Evolutionary conservation across 2,329 filamentous ascomycete genomes (phyloP).

Genomic region (Dendrostoma leiphaemia): DNA sequence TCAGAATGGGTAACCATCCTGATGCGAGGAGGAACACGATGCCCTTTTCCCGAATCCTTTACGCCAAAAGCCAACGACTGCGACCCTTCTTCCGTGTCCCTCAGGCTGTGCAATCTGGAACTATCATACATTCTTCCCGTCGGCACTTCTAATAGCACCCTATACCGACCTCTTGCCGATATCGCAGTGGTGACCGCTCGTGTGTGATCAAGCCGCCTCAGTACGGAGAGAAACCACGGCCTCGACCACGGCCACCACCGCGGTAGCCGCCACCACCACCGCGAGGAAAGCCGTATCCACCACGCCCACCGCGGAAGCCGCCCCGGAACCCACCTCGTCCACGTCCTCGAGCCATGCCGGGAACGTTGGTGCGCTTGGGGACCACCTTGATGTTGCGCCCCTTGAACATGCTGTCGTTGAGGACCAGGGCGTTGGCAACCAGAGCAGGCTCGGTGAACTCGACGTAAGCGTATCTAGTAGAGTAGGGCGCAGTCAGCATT

Average conservation of each 20-base stretch:
- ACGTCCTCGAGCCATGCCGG: constrained; percentile 84
- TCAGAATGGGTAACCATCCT: background rate
- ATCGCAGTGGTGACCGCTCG: no score
- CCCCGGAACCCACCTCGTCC: constrained; percentile 51
- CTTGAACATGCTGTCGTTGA: constrained; percentile 96
- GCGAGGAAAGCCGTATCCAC: constrained; percentile 39
- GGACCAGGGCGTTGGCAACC: constrained; percentile 54
- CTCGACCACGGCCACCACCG: constrained; percentile 51
- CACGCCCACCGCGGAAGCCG: constrained; percentile 53
- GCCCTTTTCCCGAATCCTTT: constrained; percentile 11
- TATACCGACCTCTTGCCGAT: no score
- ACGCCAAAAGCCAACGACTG: constrained; percentile 17
- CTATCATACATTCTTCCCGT: constrained; percentile 4
- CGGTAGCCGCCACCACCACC: constrained; percentile 59
- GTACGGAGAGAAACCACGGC: constrained; percentile 64
- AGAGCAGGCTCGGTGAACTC: constrained; percentile 32
- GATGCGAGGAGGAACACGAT: constrained; percentile 2
- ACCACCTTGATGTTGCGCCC: constrained; percentile 92
- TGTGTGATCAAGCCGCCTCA: constrained; percentile 39
- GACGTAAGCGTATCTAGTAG: constrained; percentile 90
- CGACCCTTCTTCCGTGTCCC: constrained; percentile 5
- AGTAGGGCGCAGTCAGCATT: constrained; percentile 16
- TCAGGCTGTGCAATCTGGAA: background rate
- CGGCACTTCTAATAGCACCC: background rate
- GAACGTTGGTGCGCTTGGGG: constrained; percentile 94